Evolutionary conservation across 169 alveolate genomes (phyloP), one percentile per base, ranked within the genome.

Genomic region (Amoebophrya sp.): DNA sequence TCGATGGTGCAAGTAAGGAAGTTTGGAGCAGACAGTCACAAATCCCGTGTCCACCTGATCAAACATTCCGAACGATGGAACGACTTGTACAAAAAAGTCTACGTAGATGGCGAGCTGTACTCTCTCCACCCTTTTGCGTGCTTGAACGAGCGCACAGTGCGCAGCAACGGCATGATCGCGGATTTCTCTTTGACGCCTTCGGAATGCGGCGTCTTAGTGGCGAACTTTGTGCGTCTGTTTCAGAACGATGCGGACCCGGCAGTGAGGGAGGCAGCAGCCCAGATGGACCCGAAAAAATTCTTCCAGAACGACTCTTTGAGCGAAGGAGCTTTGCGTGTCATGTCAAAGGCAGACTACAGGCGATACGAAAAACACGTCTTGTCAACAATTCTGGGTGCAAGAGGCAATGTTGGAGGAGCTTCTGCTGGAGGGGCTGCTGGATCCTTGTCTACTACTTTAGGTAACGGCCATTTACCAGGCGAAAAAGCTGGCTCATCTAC

Each of bases 51-150:
- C 41, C 40, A 91, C 89, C 41, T 94, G 36, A 91, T 92, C 14
- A 91, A 90, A 90, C 93, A 94, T 89, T 53, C 41, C 12, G 95
- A 94, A 91, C 90, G 95, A 0, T 94, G 92, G 92, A 91, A 93
- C 33, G 95, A 90, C 47, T 53, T 92, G 39, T 41, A 41, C 91
- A 92, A 54, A 92, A 53, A 55, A 40, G 65, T 41, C 40, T n/a
- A n/a, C 40, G 12, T 39, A 40, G 41, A 91, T 38, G 92, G 91
- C 40, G 34, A 65, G 83, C 89, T 93, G 83, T 36, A 76, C 41
- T 92, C 93, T 10, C 93, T 93, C 39, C 91, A 93, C 47, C 94
- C 94, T 0, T 65, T 93, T 23, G 91, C 92, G 23, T 92, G 93
- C 91, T 65, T 92, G 92, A 78, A 93, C 83, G 89, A 41, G 92